Percentiles rank a stretch among this genome's conserved stretches.
These are phyloP conservation scores for Daldinia sp. DNA, from an alignment of 2,329 filamentous ascomycete species.

Conservation along the genomic window DNA sequence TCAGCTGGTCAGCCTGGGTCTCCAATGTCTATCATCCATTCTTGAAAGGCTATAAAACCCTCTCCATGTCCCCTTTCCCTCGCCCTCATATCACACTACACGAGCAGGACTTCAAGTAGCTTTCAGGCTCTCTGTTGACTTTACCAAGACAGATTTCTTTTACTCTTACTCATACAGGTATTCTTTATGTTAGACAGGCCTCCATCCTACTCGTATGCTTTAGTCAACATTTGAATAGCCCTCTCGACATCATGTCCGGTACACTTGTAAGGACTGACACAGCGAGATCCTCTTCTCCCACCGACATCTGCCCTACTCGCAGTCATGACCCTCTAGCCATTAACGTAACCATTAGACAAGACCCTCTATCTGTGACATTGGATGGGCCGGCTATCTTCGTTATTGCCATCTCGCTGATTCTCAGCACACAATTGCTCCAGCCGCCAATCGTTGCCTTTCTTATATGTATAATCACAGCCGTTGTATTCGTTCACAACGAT, in stretches of 20 bases:
- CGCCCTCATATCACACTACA: neutral
- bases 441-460: conserved; percentile 62
- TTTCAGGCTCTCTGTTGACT: conserved; percentile 28
- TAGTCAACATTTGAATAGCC: conserved; percentile 14
- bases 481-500: conserved; percentile 73
- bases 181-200: conserved; percentile 10
- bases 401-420: conserved; percentile 60
- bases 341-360: conserved; percentile 61
- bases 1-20: conserved; percentile 21
- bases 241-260: conserved; percentile 45
- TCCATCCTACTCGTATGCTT: conserved; percentile 22
- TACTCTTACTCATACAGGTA: conserved; percentile 9
- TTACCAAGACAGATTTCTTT: conserved; percentile 1
- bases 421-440: conserved; percentile 65
- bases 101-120: conserved; percentile 21
- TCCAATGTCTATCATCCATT: conserved; percentile 21
- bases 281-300: conserved; percentile 40
- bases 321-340: conserved; percentile 49
- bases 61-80: conserved; percentile 11
- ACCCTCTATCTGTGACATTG: conserved; percentile 66
- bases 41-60: conserved; percentile 27
- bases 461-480: conserved; percentile 62
- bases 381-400: conserved; percentile 62
- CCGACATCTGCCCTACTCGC: conserved; percentile 36
- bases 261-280: conserved; percentile 46